Evolutionary conservation across 805 yeast genomes (phyloP), one percentile per base, ranked within the genome.

Genomic region (Candida tallmaniae): DNA sequence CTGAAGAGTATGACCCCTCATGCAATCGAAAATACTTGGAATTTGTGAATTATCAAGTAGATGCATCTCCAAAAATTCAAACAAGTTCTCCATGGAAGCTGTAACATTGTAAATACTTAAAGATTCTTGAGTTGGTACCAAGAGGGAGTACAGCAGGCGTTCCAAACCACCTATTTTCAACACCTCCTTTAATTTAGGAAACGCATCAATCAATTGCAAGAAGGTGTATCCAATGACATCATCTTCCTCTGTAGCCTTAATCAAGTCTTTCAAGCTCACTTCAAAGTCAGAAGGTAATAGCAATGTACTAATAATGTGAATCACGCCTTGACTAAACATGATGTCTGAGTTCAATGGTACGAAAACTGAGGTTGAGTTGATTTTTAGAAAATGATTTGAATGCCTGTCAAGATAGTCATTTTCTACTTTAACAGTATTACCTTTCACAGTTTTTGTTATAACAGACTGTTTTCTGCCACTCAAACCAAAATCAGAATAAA

Each of bases 321-420:
- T 75, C 0, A 89, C 95, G 1, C 97, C 97, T 52, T 83, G 82
- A 42, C 75, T 78, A 52, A 84, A 89, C 10, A 89, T 51, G 5
- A 85, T 71, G 51, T 89, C 96, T 1, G 75, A 58, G 39, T 74
- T 69, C 34, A 68, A 45, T 0, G 70, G 62, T 1, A 73, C 40
- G 2, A 58, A 41, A 4, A 73, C 23, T 8, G 35, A 29, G 1
- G 68, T 58, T 21, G 49, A 41, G 44, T 69, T 66, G 6, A 66
- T 23, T 8, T 38, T 41, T 25, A 67, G 43, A 5, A 45, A 24
- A 39, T 56, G 59, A 27, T 47, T 49, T 27, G 29, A 38, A 12
- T 48, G 45, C 0, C 48, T 53, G 31, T 47, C 51, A 29, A 35
- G 46, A 24, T 35, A 41, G 3, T 39, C 31, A 32, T 50, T 49